These are phyloP conservation scores for Suillus tomentosus DNA, from an alignment of 768 basidiomycete species.

Conservation along the genomic window DNA sequence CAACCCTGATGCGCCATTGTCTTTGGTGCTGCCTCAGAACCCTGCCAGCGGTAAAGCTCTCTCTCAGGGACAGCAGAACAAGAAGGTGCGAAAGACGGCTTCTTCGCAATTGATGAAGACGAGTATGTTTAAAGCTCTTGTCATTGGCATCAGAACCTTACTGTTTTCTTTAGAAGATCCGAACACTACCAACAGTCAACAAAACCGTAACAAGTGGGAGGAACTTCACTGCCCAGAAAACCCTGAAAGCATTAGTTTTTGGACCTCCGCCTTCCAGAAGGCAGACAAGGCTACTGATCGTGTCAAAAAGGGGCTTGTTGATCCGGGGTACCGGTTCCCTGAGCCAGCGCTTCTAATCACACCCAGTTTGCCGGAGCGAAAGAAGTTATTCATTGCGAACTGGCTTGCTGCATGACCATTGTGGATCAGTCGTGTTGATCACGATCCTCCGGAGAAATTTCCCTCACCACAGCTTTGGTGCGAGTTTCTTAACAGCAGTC, in stretches of 20 bases:
- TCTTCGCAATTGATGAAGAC: not conserved
- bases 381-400: conserved; percentile 13
- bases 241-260: not conserved
- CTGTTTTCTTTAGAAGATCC: not conserved
- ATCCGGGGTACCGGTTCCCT: no score
- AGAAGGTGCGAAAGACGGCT: not conserved
- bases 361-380: not conserved
- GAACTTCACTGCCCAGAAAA: not conserved
- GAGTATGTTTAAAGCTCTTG: not conserved
- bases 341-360: not conserved
- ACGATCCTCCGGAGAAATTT: conserved; percentile 7
- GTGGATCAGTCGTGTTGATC: conserved; percentile 15
- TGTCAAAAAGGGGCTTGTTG: no score
- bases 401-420: conserved; percentile 14
- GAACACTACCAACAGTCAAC: not conserved
- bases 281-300: not conserved
- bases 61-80: not conserved
- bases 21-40: not conserved
- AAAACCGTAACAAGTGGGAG: conserved; percentile 6
- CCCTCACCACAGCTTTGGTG: conserved; percentile 14
- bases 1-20: not conserved
- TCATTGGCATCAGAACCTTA: not conserved
- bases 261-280: not conserved
- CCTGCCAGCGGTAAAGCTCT: conserved; percentile 2
- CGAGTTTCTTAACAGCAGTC: conserved; percentile 12